phyloP scores from a whole-genome alignment of 352 stramenopile genomes.

The Phytophthora multivora region DNA sequence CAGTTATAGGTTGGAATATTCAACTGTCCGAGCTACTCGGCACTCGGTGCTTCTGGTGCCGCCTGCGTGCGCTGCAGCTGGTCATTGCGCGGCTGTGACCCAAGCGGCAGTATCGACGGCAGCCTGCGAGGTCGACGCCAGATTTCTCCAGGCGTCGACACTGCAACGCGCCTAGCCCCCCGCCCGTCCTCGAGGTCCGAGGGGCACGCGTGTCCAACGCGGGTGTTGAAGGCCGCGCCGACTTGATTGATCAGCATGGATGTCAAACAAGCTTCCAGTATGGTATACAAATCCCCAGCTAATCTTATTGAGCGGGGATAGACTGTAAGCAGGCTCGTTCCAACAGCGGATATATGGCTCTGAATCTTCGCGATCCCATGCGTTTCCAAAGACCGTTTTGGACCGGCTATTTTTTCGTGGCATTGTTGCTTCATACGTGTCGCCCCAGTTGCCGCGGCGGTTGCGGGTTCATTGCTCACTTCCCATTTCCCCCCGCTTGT shows the following conservation, averaged over 20 bases:
- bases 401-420: slow-evolving; percentile 9
- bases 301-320: neutral
- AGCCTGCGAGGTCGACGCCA: neutral
- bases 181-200: slow-evolving; percentile 22
- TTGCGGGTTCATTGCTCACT: slow-evolving; percentile 26
- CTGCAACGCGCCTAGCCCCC: neutral
- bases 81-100: slow-evolving; percentile 3
- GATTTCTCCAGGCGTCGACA: neutral
- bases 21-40: neutral
- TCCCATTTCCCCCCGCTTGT: slow-evolving; percentile 20
- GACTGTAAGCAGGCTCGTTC: slow-evolving; percentile 8
- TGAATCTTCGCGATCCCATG: slow-evolving; percentile 3
- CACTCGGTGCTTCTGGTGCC: neutral
- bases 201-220: slow-evolving; percentile 17
- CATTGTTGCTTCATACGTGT: slow-evolving; percentile 30
- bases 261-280: neutral
- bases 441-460: slow-evolving; percentile 1
- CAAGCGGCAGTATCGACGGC: neutral
- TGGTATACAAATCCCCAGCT: neutral
- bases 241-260: slow-evolving; percentile 18
- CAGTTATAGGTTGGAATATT: neutral
- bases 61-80: neutral
- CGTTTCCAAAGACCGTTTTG: slow-evolving; percentile 2
- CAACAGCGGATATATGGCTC: slow-evolving; percentile 1
- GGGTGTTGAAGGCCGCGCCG: slow-evolving; percentile 20